These are phyloP conservation scores for Phytopythium boreale DNA, from an alignment of 352 stramenopile species.

Conservation along the genomic window DNA sequence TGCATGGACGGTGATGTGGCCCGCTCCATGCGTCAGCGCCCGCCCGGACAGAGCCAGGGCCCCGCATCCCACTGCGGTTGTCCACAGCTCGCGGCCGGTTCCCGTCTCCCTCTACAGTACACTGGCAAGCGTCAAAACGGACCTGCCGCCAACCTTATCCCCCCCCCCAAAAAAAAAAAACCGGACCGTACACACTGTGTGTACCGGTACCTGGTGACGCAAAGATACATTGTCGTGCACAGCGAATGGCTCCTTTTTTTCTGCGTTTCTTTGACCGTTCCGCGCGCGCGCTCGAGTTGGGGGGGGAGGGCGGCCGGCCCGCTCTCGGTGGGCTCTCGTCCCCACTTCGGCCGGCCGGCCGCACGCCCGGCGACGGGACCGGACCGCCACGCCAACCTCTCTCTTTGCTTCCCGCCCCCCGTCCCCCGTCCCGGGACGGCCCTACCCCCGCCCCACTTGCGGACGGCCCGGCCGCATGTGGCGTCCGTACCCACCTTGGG, in stretches of 20 bases:
- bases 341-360: too few species aligned
- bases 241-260: neutral
- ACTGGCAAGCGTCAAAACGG: too few species aligned
- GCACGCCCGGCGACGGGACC: too few species aligned
- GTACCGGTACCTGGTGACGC: neutral
- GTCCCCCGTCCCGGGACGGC: neutral
- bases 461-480: too few species aligned
- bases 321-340: conserved; percentile 8
- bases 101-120: neutral
- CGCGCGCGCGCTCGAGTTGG: neutral
- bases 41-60: neutral
- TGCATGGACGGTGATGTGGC: conserved; percentile 9
- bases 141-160: too few species aligned
- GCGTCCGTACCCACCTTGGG: neutral
- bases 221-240: conserved; percentile 3
- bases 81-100: neutral
- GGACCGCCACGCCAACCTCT: conserved; percentile 1
- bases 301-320: neutral
- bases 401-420: too few species aligned
- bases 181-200: neutral
- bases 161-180: too few species aligned
- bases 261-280: conserved; percentile 9
- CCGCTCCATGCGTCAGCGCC: conserved; percentile 14
- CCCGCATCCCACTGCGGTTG: neutral
- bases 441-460: neutral